These are phyloP conservation scores for Thinopyrum elongatum DNA, from an alignment of 176 grass and related monocot species.

Conservation along the genomic window DNA sequence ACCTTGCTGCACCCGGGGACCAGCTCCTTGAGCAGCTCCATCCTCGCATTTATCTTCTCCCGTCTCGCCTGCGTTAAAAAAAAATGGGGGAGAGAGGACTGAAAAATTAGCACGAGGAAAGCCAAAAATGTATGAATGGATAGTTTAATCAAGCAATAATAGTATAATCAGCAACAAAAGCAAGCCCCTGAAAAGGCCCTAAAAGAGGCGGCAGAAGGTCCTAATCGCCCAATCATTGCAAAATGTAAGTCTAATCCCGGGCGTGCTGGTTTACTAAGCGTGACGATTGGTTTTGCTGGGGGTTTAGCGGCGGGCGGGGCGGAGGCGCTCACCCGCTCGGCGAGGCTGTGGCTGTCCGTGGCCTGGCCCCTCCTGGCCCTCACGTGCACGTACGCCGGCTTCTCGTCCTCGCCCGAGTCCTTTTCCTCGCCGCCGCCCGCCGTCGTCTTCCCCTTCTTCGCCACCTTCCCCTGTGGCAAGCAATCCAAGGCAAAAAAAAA, in stretches of 20 bases:
- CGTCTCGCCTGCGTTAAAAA: conserved; percentile 53
- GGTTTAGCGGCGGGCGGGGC: neutral
- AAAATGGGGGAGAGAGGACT: too few relatives aligned
- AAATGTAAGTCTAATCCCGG: neutral
- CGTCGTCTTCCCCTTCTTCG: conserved; percentile 61
- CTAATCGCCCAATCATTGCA: conserved; percentile 55
- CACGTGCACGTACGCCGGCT: conserved; percentile 81
- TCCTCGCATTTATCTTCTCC: conserved; percentile 86
- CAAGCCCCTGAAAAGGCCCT: conserved; percentile 21
- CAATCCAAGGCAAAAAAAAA: neutral
- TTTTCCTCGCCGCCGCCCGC: conserved; percentile 29
- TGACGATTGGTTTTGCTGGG: neutral
- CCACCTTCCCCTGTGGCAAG: conserved; percentile 34
- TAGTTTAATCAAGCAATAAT: conserved; percentile 3
- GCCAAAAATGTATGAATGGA: conserved; percentile 11
- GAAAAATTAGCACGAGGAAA: neutral
- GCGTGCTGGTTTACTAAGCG: neutral
- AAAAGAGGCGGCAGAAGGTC: conserved; percentile 15
- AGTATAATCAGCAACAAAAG: conserved; percentile 21
- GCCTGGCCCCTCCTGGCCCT: conserved; percentile 70
- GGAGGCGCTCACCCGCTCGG: conserved; percentile 60
- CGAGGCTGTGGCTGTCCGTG: conserved; percentile 88
- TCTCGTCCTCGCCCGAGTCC: conserved; percentile 42
- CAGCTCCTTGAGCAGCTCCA: conserved; percentile 92
- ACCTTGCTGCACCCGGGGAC: conserved; percentile 92